Evolutionary conservation across 805 yeast species (phyloP).

Genomic region (Yamadazyma phyllophila): DNA sequence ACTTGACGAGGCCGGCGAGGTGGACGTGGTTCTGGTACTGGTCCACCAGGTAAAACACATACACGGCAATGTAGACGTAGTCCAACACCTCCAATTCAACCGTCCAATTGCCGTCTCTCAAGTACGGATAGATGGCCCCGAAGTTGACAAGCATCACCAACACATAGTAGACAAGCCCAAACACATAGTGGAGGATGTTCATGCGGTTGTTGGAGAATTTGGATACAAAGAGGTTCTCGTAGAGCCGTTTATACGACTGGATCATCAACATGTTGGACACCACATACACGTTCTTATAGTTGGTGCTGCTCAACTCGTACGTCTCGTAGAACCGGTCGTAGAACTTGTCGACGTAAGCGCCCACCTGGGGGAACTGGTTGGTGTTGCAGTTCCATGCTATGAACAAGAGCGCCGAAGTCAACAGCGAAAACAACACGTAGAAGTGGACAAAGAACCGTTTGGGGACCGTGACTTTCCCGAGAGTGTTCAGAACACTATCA

Average conservation of each 20-base stretch:
- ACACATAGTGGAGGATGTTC: constrained; percentile 64
- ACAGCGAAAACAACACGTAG: constrained; percentile 45
- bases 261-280: constrained; percentile 26
- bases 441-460: constrained; percentile 64
- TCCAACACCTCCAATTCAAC: constrained; percentile 14
- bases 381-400: constrained; percentile 5
- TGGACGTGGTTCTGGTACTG: constrained; percentile 53
- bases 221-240: constrained; percentile 53
- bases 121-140: constrained; percentile 17
- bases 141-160: constrained; percentile 42
- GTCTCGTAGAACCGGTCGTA: constrained; percentile 3
- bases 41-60: constrained; percentile 50
- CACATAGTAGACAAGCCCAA: constrained; percentile 60
- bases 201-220: constrained; percentile 53
- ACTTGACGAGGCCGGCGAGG: constrained; percentile 50
- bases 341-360: constrained; percentile 1
- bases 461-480: constrained; percentile 49
- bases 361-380: constrained; percentile 2
- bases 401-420: constrained; percentile 3
- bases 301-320: constrained; percentile 1
- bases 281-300: constrained; percentile 18
- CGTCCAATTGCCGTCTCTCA: constrained; percentile 11
- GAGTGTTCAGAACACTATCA: constrained; percentile 8
- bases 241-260: constrained; percentile 55
- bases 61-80: constrained; percentile 32